phyloP scores from a whole-genome alignment of 495 filamentous ascomycete species.

The Thozetella sp. region DNA sequence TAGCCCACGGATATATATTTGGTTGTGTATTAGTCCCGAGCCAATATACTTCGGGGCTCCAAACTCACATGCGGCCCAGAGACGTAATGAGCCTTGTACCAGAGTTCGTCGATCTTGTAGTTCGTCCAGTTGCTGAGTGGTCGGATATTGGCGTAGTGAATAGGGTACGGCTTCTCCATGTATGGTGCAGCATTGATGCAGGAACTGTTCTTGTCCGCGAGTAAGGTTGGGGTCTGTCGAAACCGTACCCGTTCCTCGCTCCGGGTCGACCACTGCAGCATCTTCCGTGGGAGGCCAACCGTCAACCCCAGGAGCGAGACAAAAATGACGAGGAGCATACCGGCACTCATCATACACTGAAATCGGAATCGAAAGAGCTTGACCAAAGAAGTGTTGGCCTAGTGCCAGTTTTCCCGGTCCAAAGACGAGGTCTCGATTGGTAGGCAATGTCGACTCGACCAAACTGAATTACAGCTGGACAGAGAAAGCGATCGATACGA shows the following conservation, averaged over 20 bases:
- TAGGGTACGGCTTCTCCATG: neutral
- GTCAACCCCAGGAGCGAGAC: neutral
- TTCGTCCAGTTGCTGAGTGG: neutral
- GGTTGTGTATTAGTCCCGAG: neutral
- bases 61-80: neutral
- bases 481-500: too few species aligned
- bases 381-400: too few species aligned
- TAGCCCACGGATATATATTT: neutral
- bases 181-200: slow-evolving; percentile 1
- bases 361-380: too few species aligned
- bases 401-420: too few species aligned
- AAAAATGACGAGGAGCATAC: neutral
- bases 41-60: neutral
- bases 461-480: too few species aligned
- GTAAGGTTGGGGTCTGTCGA: neutral
- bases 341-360: too few species aligned
- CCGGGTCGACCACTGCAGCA: neutral
- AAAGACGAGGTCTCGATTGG: too few species aligned
- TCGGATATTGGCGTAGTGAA: neutral
- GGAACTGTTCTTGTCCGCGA: neutral
- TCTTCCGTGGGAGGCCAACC: neutral
- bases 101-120: neutral
- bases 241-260: neutral
- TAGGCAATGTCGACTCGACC: too few species aligned
- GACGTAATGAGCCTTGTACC: neutral